A percentile compares a stretch with the other conserved stretches of the same genome.
Conservation (phyloP, 2,329 filamentous ascomycete species). For the Helotiales sp. region DNA sequence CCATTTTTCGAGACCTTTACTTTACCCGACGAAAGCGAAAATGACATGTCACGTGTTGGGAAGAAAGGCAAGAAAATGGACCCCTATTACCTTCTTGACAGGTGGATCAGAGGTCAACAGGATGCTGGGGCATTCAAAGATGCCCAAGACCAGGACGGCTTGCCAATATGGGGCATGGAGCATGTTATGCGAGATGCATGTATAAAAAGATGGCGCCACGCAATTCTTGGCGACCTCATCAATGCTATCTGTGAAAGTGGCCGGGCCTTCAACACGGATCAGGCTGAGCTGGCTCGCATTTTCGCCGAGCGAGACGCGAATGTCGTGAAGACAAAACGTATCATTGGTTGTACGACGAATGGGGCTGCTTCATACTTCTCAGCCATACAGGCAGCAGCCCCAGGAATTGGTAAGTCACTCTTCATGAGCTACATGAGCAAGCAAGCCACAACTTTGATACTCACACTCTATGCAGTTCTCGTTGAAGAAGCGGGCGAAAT, state of each 20-base stretch:
- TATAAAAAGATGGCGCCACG: conserved; percentile 43
- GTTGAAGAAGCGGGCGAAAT: conserved; percentile 77
- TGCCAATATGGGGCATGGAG: conserved; percentile 53
- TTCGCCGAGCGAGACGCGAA: conserved; percentile 43
- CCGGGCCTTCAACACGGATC: conserved; percentile 42
- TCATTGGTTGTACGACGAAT: conserved; percentile 73
- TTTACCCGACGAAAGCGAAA: conserved; percentile 42
- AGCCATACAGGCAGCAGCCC: conserved; percentile 52
- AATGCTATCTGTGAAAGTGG: conserved; percentile 41
- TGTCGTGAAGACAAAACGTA: conserved; percentile 52
- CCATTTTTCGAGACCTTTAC: conserved; percentile 58
- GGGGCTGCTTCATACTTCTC: conserved; percentile 62
- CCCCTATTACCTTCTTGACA: conserved; percentile 50
- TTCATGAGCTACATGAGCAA: neutral
- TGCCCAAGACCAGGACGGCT: conserved; percentile 31
- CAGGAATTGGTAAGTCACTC: conserved; percentile 45
- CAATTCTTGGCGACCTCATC: conserved; percentile 52
- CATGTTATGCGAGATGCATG: conserved; percentile 38
- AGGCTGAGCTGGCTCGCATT: conserved; percentile 44
- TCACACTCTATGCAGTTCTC: conserved; percentile 36
- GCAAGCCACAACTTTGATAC: neutral
- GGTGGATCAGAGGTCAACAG: conserved; percentile 49
- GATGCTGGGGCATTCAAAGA: conserved; percentile 45
- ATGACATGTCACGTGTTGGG: conserved; percentile 49
- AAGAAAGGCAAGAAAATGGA: conserved; percentile 45